Evolutionary conservation across 495 filamentous ascomycete genomes (phyloP), one percentile per base, ranked within the genome.

Genomic region (Penicillium cinerascens): DNA sequence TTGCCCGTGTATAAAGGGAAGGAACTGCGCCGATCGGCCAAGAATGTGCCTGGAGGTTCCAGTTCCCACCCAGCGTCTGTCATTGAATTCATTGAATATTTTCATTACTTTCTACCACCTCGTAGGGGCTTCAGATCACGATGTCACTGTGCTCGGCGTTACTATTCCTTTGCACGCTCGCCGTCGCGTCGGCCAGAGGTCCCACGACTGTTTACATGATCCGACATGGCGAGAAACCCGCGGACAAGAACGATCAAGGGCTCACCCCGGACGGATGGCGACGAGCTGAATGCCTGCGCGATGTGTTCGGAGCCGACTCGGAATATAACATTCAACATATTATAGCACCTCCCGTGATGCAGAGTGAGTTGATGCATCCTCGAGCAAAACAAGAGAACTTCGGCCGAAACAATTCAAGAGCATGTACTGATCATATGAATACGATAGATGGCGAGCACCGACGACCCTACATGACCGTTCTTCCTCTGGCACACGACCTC

Each of bases 191-290:
- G 1, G 56, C 56, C 9, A 41, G 45, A 3, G 13, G 13, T n/a
- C 42, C 47, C 0, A 63, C 70, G 11, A 70, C 58, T 3, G 60
- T 80, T 35, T 81, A 79, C 55, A 55, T 81, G n/a, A 79, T 81
- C 50, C 75, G 78, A 29, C 78, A 81, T 53, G 78, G 72, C 50
- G 78, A 81, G 58, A 81, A 81, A 53, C 75, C 76, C 13, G 56
- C 50, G 8, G 52, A 75, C 47, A 50, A 49, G 5, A 55, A 66
- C 26, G 69, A 67, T 25, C 63, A 68, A 43, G 74, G 74, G 0
- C 61, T 81, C 21, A 75, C 63, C 21, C 20, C 58, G 6, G 58
- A 75, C 44, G 78, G 78, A 4, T 36, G 65, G 44, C 42, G 65
- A 50, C 75, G 78, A 26, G 75, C 78, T 1, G 66, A 76, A 47